Percentiles rank a stretch among this genome's conserved stretches.
Conservation (phyloP, 2,329 filamentous ascomycete species). For the Sporothrix dimorphospora region DNA sequence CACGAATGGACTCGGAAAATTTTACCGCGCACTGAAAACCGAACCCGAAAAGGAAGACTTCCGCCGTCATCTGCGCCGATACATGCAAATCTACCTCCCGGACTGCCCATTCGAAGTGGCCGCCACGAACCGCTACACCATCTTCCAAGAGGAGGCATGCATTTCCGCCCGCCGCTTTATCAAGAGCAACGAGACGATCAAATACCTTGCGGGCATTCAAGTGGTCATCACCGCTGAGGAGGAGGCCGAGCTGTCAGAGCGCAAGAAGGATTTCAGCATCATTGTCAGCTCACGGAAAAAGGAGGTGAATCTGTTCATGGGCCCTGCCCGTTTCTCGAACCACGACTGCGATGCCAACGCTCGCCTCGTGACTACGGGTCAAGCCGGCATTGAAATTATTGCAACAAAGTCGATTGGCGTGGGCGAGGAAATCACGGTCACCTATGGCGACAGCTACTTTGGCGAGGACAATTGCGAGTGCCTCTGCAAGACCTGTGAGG, state of each 20-base stretch:
- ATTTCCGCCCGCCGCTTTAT: conserved; percentile 81
- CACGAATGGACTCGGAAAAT: conserved; percentile 74
- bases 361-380: conserved; percentile 78
- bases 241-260: conserved; percentile 76
- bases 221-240: conserved; percentile 92
- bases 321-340: conserved; percentile 93
- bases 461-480: conserved; percentile 94
- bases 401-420: conserved; percentile 78
- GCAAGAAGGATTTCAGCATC: conserved; percentile 93
- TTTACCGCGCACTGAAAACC: conserved; percentile 67
- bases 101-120: conserved; percentile 93
- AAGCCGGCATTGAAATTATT: conserved; percentile 87
- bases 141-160: conserved; percentile 84
- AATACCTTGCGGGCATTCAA: conserved; percentile 87
- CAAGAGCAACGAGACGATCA: conserved; percentile 80
- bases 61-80: conserved; percentile 80
- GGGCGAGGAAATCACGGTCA: conserved; percentile 95
- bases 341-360: conserved; percentile 96
- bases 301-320: conserved; percentile 87
- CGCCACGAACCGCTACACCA: conserved; percentile 93
- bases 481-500: conserved; percentile 85
- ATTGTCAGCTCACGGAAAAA: conserved; percentile 93
- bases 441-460: conserved; percentile 95
- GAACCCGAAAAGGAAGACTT: conserved; percentile 87
- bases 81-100: conserved; percentile 88